A percentile compares a stretch with the other conserved stretches of the same genome.
Conservation (phyloP, 2,329 filamentous ascomycete genomes). For the Pezicula radicicola region DNA sequence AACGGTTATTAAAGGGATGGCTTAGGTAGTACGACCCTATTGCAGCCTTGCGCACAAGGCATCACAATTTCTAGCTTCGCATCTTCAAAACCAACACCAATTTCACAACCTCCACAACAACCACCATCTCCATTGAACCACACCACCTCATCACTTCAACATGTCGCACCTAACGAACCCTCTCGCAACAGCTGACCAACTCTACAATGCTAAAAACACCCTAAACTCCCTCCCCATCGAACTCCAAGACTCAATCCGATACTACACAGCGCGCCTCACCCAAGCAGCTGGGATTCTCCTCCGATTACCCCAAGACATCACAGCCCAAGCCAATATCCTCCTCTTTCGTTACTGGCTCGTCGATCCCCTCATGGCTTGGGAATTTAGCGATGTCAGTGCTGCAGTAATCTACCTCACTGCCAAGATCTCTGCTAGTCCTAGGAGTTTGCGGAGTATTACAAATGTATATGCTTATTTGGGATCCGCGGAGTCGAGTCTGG, state of each 20-base stretch:
- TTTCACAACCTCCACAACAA: neutral
- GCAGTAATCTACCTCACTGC: conserved; percentile 77
- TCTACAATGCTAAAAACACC: conserved; percentile 50
- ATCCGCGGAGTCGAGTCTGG: conserved; percentile 34
- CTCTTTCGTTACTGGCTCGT: conserved; percentile 76
- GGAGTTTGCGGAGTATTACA: conserved; percentile 74
- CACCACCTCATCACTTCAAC: conserved; percentile 2
- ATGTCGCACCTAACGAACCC: conserved; percentile 69
- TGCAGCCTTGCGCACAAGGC: conserved; percentile 23
- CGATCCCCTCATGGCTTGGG: conserved; percentile 50
- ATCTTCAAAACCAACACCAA: neutral
- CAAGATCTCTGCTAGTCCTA: conserved; percentile 76
- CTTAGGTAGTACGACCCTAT: too few relatives aligned
- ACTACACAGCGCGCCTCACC: conserved; percentile 68
- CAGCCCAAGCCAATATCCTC: conserved; percentile 80
- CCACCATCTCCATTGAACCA: neutral
- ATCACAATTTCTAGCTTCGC: conserved; percentile 3
- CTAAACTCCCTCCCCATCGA: conserved; percentile 61
- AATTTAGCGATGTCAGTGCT: conserved; percentile 68
- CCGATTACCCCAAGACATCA: conserved; percentile 78
- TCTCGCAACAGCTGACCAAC: conserved; percentile 68
- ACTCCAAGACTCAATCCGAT: conserved; percentile 69
- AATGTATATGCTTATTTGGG: conserved; percentile 83
- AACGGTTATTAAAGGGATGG: too few relatives aligned
- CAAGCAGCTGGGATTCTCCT: conserved; percentile 80